Evolutionary conservation across 371 early-diverging fungal genomes (phyloP).

Genomic region (Mortierella sp.): DNA sequence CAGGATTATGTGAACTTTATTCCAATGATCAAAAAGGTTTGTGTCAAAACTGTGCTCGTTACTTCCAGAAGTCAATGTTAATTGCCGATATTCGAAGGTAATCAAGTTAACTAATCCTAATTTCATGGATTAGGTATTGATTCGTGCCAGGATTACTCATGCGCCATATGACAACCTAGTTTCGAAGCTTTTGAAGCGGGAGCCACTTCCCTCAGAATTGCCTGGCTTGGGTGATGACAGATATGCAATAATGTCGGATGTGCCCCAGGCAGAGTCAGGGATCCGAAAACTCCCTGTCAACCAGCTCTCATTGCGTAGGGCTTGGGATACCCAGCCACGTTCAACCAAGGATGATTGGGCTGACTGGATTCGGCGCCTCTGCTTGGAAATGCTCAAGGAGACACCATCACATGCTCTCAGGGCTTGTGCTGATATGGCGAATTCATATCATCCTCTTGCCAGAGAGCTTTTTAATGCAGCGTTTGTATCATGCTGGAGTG

Average conservation of each 20-base stretch:
- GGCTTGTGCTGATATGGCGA: constrained; percentile 89
- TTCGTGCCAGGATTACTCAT: constrained; percentile 76
- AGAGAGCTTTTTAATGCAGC: constrained; percentile 97
- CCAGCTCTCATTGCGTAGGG: constrained; percentile 87
- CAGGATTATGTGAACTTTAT: constrained; percentile 92
- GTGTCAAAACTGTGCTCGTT: neutral
- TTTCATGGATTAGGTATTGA: constrained; percentile 62
- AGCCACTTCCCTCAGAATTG: constrained; percentile 73
- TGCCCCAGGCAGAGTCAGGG: constrained; percentile 56
- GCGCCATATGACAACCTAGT: constrained; percentile 79
- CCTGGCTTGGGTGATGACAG: constrained; percentile 63
- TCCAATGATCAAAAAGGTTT: constrained; percentile 87
- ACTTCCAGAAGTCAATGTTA: neutral
- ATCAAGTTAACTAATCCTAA: neutral
- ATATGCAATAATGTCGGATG: constrained; percentile 40
- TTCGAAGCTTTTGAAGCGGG: constrained; percentile 80
- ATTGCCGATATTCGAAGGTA: neutral
- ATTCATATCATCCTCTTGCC: constrained; percentile 86
- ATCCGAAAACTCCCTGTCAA: constrained; percentile 87
- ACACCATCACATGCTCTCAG: constrained; percentile 96
- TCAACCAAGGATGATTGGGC: constrained; percentile 96
- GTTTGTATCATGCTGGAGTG: constrained; percentile 98
- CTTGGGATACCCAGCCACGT: constrained; percentile 94
- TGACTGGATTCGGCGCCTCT: constrained; percentile 95
- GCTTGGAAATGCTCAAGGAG: constrained; percentile 94